Evolutionary conservation across 192 early-diverging fungal genomes (phyloP).

Genomic region (Cetraspora pellucida): DNA sequence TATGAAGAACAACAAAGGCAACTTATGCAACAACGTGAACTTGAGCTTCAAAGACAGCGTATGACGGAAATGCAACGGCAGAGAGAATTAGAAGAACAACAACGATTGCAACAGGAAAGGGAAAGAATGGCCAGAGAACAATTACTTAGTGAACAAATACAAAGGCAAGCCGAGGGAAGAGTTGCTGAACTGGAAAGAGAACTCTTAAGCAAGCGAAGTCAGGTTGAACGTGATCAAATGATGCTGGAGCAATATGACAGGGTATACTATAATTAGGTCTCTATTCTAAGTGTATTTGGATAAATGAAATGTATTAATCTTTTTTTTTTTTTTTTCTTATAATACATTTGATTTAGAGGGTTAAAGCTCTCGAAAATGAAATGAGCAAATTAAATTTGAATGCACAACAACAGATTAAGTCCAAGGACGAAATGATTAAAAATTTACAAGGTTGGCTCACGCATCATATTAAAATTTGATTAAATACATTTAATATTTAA

Average conservation of each 20-base stretch:
- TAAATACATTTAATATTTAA: neutral
- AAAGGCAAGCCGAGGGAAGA: conserved; percentile 76
- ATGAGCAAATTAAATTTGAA: conserved; percentile 69
- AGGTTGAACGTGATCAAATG: conserved; percentile 83
- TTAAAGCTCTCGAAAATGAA: conserved; percentile 85
- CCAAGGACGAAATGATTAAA: conserved; percentile 85
- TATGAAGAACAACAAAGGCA: conserved; percentile 63
- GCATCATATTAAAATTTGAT: neutral
- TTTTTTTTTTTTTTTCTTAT: neutral
- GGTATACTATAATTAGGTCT: conserved; percentile 43
- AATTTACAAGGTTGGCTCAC: conserved; percentile 69
- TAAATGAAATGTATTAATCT: conserved; percentile 11
- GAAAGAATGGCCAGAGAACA: conserved; percentile 75
- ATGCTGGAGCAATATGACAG: conserved; percentile 84
- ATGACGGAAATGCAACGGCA: conserved; percentile 66
- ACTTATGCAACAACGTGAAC: conserved; percentile 61
- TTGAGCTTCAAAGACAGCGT: conserved; percentile 55
- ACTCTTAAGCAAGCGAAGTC: conserved; percentile 72
- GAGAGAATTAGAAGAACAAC: conserved; percentile 75
- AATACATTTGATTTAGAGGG: conserved; percentile 53
- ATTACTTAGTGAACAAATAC: conserved; percentile 78
- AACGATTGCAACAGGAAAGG: conserved; percentile 70
- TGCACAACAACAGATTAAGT: conserved; percentile 70
- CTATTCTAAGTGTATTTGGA: conserved; percentile 7
- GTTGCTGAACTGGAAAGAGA: conserved; percentile 81